Percentiles rank a stretch among this genome's conserved stretches.
These are phyloP conservation scores for Sorghum bicolor DNA, from an alignment of 176 grass and related monocot species.

Conservation along the genomic window Sorghum_bicolor_NCBIv3 NC_012872.2:73941001-73941500, in stretches of 20 bases:
- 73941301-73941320: not conserved
- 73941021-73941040: not conserved
- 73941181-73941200: not conserved
- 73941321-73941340: too few species aligned
- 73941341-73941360: too few species aligned
- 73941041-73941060: not conserved
- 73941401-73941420: too few species aligned
- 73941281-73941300: too few species aligned
- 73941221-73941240: conserved; percentile 4
- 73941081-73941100: not conserved
- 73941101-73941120: not conserved
- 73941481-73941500: too few species aligned
- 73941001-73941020: conserved; percentile 24
- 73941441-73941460: too few species aligned
- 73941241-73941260: not conserved
- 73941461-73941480: too few species aligned
- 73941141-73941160: not conserved
- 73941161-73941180: not conserved
- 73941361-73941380: too few species aligned
- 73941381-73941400: too few species aligned
- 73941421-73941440: too few species aligned
- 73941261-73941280: not conserved
- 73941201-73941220: conserved; percentile 22
- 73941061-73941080: not conserved
- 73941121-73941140: not conserved